These are phyloP conservation scores for Paracorniculantispora psalliotae DNA, from an alignment of 2,329 filamentous ascomycete genomes.

Conservation along the genomic window DNA sequence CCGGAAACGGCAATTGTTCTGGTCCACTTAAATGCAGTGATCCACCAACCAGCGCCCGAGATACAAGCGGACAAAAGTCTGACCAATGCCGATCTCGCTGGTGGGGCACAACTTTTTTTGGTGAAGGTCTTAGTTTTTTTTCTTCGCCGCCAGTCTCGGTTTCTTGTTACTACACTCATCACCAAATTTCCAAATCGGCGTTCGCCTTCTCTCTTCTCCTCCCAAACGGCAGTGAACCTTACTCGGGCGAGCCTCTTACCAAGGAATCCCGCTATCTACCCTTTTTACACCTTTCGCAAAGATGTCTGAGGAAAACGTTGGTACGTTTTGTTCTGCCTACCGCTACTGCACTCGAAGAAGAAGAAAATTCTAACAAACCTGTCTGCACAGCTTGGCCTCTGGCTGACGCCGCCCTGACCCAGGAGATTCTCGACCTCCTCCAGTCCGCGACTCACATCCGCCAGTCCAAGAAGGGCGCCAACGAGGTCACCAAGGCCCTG, in stretches of 20 bases:
- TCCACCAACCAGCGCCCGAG: not conserved
- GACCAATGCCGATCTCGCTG: not conserved
- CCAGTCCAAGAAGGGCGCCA: conserved; percentile 85
- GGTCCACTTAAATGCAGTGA: not conserved
- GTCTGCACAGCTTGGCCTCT: conserved; percentile 57
- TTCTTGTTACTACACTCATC: conserved; percentile 1
- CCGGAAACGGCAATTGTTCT: not conserved
- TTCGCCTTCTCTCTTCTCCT: conserved; percentile 13
- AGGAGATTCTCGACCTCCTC: conserved; percentile 78
- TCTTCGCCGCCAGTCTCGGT: not conserved
- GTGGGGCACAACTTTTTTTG: not conserved
- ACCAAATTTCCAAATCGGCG: conserved; percentile 12
- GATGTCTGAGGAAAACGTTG: conserved; percentile 25
- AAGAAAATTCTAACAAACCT: conserved; percentile 2
- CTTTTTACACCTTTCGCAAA: not conserved
- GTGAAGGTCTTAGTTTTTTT: conserved; percentile 14
- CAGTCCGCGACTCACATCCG: conserved; percentile 63
- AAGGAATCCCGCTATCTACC: conserved; percentile 8
- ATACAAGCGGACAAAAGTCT: conserved; percentile 5
- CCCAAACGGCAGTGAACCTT: conserved; percentile 53
- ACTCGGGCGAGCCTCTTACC: conserved; percentile 28
- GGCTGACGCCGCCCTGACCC: conserved; percentile 67
- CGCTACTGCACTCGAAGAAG: not conserved
- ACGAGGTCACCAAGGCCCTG: conserved; percentile 79
- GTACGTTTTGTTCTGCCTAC: conserved; percentile 14